These are phyloP conservation scores for Sicyos edulis DNA, from an alignment of 306 rosid species.

Conservation along the genomic window DNA sequence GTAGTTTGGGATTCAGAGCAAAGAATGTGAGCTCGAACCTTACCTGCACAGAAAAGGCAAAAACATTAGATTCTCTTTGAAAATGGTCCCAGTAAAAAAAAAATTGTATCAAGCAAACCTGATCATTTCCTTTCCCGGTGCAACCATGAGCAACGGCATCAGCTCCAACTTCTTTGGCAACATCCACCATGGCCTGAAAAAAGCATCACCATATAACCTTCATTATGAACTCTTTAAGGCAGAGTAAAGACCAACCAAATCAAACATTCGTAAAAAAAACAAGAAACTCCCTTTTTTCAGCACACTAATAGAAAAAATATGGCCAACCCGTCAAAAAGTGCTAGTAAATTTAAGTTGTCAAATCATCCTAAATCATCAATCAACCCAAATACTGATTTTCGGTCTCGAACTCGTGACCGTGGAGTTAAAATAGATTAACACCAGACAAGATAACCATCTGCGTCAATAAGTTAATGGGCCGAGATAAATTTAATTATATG, in stretches of 20 bases:
- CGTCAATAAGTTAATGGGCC: too few relatives aligned
- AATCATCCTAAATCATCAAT: too few relatives aligned
- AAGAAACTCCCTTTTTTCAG: not conserved
- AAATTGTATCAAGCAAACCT: constrained; percentile 40
- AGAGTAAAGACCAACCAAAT: not conserved
- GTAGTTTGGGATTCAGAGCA: constrained; percentile 83
- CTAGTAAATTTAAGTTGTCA: not conserved
- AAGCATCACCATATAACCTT: not conserved
- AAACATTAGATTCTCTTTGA: constrained; percentile 5
- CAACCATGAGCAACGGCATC: constrained; percentile 98
- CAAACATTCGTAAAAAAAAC: not conserved
- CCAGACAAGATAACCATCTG: too few relatives aligned
- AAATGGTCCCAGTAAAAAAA: constrained; percentile 25
- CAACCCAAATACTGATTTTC: too few relatives aligned
- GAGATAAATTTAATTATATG: too few relatives aligned
- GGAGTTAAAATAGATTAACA: too few relatives aligned
- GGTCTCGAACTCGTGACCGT: too few relatives aligned
- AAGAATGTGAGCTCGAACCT: constrained; percentile 95
- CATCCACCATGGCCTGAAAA: constrained; percentile 87
- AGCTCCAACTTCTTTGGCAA: constrained; percentile 92
- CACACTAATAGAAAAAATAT: not conserved
- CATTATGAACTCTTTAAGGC: not conserved
- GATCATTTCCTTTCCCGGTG: constrained; percentile 97
- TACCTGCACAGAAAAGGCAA: constrained; percentile 40
- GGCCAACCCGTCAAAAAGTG: not conserved